These are phyloP conservation scores for Cyanodermella asteris DNA, from an alignment of 2,329 filamentous ascomycete species.

Conservation along the genomic window DNA sequence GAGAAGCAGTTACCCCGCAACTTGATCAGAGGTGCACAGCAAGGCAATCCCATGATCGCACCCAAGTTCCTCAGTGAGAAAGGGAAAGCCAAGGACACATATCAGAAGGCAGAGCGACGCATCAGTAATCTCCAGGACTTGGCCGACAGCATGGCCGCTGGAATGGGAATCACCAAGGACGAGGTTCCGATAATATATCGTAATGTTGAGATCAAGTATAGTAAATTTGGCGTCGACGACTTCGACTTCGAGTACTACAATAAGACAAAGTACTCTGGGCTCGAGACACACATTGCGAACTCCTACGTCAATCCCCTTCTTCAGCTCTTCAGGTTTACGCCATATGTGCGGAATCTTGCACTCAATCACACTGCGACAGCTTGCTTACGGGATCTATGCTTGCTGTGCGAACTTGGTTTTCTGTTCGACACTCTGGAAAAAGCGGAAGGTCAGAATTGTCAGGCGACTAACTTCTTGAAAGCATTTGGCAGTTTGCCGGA, in stretches of 20 bases:
- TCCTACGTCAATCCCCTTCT: constrained; percentile 87
- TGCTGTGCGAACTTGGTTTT: constrained; percentile 86
- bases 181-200: constrained; percentile 79
- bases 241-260: constrained; percentile 99
- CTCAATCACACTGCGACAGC: constrained; percentile 72
- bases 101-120: constrained; percentile 14
- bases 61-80: constrained; percentile 94
- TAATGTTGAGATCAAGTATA: constrained; percentile 95
- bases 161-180: constrained; percentile 50
- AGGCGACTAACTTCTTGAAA: constrained; percentile 86
- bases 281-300: constrained; percentile 92
- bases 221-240: constrained; percentile 96
- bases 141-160: constrained; percentile 42
- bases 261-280: constrained; percentile 69
- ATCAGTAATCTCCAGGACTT: constrained; percentile 37
- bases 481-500: constrained; percentile 68
- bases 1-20: too few relatives aligned
- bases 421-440: constrained; percentile 97
- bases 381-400: constrained; percentile 61
- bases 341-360: constrained; percentile 66
- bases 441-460: constrained; percentile 78
- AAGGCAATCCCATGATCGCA: constrained; percentile 45
- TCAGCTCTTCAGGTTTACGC: constrained; percentile 80
- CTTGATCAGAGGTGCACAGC: too few relatives aligned
- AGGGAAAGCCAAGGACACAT: constrained; percentile 38